Conservation (phyloP, 805 yeast genomes). For the Starmerella cellae region DNA sequence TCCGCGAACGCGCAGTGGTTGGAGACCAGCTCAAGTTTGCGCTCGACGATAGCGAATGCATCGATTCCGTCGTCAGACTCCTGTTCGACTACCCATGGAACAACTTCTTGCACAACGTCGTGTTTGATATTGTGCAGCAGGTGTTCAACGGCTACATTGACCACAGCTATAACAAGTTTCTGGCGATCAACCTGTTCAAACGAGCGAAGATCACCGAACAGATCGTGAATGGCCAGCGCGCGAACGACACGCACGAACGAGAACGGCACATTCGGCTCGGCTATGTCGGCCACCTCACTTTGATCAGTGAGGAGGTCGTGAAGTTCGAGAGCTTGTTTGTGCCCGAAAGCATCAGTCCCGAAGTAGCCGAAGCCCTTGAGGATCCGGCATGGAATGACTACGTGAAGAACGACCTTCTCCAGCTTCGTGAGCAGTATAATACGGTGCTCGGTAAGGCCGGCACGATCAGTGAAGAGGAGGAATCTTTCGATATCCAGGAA, state of each 20-base stretch:
- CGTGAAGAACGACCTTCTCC: conserved; percentile 68
- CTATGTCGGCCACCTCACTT: conserved; percentile 90
- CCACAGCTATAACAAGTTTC: conserved; percentile 69
- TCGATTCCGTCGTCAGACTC: conserved; percentile 53
- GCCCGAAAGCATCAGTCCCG: conserved; percentile 45
- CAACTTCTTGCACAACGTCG: conserved; percentile 92
- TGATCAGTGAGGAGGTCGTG: conserved; percentile 90
- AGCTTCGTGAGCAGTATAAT: conserved; percentile 86
- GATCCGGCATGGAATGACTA: conserved; percentile 64
- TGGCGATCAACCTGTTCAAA: conserved; percentile 58
- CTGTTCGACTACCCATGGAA: conserved; percentile 91
- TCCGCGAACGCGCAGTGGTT: conserved; percentile 52
- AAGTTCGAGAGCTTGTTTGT: conserved; percentile 57
- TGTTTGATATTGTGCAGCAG: conserved; percentile 91
- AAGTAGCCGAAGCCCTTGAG: conserved; percentile 36
- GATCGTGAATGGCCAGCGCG: conserved; percentile 48
- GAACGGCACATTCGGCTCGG: conserved; percentile 60
- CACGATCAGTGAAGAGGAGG: conserved; percentile 29
- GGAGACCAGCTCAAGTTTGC: conserved; percentile 83
- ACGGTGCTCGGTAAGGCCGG: conserved; percentile 65
- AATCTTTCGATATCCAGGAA: conserved; percentile 16
- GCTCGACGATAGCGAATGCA: conserved; percentile 57
- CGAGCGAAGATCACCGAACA: conserved; percentile 45
- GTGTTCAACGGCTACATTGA: conserved; percentile 78
- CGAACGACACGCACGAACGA: conserved; percentile 48